Base-by-base conservation (phyloP, 495 filamentous ascomycete genomes). In the Penicillium simplicissimum region DNA sequence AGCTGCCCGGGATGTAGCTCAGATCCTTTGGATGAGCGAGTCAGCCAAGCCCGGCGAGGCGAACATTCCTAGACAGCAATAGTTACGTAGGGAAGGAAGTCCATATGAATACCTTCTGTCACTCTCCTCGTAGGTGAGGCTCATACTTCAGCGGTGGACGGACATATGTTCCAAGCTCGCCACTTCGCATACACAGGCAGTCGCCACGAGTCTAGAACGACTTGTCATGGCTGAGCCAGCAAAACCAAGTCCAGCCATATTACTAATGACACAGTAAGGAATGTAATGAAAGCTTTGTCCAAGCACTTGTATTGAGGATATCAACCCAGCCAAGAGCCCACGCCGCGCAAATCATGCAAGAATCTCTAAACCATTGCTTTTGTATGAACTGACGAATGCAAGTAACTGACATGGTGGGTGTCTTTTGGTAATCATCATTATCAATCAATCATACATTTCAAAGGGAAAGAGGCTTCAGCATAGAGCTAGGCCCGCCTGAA, bases 381-480 rank as follows among this genome's bases (percentile, higher is more conserved):
- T 72, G 67, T 75, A 70, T 66, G 47, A 62, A 71, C 64, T 68
- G 68, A 68, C 64, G 65, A 71, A 69, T 65, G 68, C 66, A 75
- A 64, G 67, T 72, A 47, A 67, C 58, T 74, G 75, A 78, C 74
- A 78, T 67, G 63, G 55, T 53, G 64, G 71, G 68, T 72, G 67
- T 66, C 68, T 72, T 75, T 69, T 60, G 66, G 66, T 40, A 75
- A 71, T 76, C 72, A 76, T 77, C 75, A 75, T 78, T 73, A 76
- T 78, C 68, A 71, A 74, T 67, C 74, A 74, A 71, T 77, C 75
- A 73, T 78, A 78, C 72, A 74, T 64, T 75, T 76, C 69, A 76
- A 75, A 75, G 67, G 61, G 66, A 69, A 73, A 72, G 71, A 72
- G 70, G 70, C 71, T 65, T 71, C 59, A 67, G 66, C 67, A 64